Evolutionary conservation across 441 rosid species (phyloP).

Genomic region (Monsonia emarginata): DNA sequence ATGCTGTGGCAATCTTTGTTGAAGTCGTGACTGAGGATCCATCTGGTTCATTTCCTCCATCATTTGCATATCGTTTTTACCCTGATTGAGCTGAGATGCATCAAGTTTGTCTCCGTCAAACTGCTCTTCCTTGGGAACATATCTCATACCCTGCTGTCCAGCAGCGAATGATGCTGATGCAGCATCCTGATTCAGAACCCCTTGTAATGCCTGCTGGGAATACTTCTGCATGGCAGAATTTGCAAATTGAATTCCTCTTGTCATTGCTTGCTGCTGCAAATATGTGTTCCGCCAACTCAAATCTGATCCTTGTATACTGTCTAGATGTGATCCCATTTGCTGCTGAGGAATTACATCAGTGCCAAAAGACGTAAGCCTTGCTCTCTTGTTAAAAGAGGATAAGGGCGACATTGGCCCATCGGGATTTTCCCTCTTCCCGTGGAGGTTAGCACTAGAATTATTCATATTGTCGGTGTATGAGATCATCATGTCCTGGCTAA

Average conservation of each 20-base stretch:
- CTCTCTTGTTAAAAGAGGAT: constrained; percentile 54
- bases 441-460: constrained; percentile 41
- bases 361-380: constrained; percentile 37
- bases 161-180: constrained; percentile 45
- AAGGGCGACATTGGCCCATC: constrained; percentile 59
- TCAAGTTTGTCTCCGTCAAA: constrained; percentile 59
- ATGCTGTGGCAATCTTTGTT: constrained; percentile 49
- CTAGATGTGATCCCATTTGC: constrained; percentile 46
- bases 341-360: constrained; percentile 62
- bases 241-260: constrained; percentile 56
- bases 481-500: constrained; percentile 57
- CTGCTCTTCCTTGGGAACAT: constrained; percentile 64
- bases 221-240: constrained; percentile 55
- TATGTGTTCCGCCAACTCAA: constrained; percentile 54
- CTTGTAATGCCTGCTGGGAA: constrained; percentile 59
- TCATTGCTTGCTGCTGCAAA: constrained; percentile 46
- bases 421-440: constrained; percentile 63
- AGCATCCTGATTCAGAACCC: constrained; percentile 56
- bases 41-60: constrained; percentile 51
- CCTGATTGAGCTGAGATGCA: constrained; percentile 33
- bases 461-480: constrained; percentile 48
- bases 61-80: constrained; percentile 42
- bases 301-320: constrained; percentile 53
- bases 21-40: constrained; percentile 47
- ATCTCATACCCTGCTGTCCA: constrained; percentile 52